Conservation (phyloP, 2,329 filamentous ascomycete genomes). For the Fonsecaea pedrosoi region DNA sequence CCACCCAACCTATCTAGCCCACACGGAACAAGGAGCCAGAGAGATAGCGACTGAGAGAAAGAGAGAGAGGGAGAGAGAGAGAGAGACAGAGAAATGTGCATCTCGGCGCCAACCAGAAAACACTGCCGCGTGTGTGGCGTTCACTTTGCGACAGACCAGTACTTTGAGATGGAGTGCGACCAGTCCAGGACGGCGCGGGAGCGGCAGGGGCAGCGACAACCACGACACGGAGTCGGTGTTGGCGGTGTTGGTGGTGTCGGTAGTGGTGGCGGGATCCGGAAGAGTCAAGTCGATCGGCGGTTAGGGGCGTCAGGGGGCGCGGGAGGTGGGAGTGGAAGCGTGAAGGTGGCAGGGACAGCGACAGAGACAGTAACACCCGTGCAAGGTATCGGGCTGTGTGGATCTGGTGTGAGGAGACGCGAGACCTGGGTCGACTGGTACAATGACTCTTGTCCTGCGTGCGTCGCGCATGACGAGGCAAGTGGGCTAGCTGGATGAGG, state of each 20-base stretch:
- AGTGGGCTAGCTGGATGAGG: background rate
- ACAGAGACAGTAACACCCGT: background rate
- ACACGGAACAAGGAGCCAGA: no score
- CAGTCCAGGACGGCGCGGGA: background rate
- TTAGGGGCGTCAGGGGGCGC: no score
- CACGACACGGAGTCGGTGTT: no score
- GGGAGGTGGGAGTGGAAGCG: no score
- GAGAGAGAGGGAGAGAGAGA: no score
- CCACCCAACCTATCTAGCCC: no score
- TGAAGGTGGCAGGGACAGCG: background rate
- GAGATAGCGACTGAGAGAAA: no score
- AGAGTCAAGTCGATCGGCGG: no score
- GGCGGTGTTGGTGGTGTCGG: no score
- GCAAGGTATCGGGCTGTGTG: background rate
- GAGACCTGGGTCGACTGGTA: background rate
- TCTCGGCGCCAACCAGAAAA: slow-evolving; percentile 12
- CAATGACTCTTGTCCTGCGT: background rate
- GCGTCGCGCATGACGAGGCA: background rate
- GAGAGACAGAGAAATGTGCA: slow-evolving; percentile 10
- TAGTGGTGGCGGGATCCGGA: no score
- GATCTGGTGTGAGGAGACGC: background rate
- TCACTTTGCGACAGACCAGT: slow-evolving; percentile 11
- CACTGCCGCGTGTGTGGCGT: slow-evolving; percentile 13
- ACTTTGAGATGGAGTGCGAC: slow-evolving; percentile 4
- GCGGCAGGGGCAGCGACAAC: no score